Conservation (phyloP, 257 asterid species). For the Ocimum tenuiflorum region DNA sequence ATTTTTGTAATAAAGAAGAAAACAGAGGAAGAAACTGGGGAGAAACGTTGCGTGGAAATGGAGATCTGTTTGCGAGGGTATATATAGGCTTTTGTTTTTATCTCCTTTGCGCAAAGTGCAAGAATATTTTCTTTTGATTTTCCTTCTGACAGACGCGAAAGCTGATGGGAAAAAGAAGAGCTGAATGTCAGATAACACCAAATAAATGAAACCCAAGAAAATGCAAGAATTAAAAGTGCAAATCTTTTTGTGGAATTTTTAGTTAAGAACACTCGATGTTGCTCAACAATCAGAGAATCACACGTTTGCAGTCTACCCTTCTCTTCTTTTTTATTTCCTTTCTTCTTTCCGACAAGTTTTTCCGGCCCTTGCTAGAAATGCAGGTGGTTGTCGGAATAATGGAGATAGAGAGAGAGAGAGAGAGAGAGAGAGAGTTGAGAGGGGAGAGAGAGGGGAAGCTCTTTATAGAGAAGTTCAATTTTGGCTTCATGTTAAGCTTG, state of each 20-base stretch:
- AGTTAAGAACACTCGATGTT: slow-evolving; percentile 17
- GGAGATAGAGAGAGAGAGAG: slow-evolving; percentile 11
- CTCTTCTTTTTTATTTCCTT: neutral
- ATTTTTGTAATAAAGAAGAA: too few species aligned
- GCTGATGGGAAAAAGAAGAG: slow-evolving; percentile 37
- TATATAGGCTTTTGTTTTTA: slow-evolving; percentile 13
- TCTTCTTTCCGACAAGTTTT: neutral
- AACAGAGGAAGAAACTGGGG: too few species aligned
- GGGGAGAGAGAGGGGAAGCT: slow-evolving; percentile 29
- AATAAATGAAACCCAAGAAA: neutral
- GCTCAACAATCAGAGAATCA: slow-evolving; percentile 12
- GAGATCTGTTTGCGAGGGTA: slow-evolving; percentile 16
- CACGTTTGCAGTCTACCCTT: neutral
- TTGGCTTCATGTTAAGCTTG: slow-evolving; percentile 34
- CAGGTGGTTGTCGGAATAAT: neutral
- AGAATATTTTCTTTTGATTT: slow-evolving; percentile 34
- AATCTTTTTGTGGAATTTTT: neutral
- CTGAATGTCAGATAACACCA: slow-evolving; percentile 61
- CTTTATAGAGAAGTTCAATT: slow-evolving; percentile 45
- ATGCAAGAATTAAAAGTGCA: neutral
- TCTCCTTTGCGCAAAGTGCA: slow-evolving; percentile 32
- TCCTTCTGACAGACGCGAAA: slow-evolving; percentile 53
- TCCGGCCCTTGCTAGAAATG: slow-evolving; percentile 13
- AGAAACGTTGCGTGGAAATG: neutral
- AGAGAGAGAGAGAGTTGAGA: slow-evolving; percentile 16